phyloP scores from a whole-genome alignment of 768 basidiomycete genomes.

The Psilocybe cubensis region DNA sequence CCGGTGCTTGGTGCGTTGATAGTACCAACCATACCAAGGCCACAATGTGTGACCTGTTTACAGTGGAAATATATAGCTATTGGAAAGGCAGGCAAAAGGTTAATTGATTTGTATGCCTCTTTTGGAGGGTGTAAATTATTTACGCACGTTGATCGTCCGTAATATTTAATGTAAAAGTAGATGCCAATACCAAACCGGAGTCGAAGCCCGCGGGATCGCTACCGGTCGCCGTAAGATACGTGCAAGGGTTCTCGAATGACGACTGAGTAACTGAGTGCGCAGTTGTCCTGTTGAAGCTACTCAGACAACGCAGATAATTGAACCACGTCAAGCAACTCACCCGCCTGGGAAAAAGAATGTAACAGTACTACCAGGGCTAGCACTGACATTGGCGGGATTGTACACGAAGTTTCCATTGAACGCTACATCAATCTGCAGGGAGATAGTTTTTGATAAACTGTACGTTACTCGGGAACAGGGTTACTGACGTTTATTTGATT shows the following conservation, averaged over 20 bases:
- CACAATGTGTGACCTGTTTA: slow-evolving; percentile 52
- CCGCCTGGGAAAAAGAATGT: slow-evolving; percentile 54
- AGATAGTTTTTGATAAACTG: background rate
- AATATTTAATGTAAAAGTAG: slow-evolving; percentile 51
- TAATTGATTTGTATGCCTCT: background rate
- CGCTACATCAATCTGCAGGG: slow-evolving; percentile 47
- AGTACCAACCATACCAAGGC: slow-evolving; percentile 50
- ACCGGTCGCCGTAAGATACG: slow-evolving; percentile 42
- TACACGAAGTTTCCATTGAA: slow-evolving; percentile 41
- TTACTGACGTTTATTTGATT: slow-evolving; percentile 39
- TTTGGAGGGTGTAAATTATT: background rate
- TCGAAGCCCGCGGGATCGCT: slow-evolving; percentile 51
- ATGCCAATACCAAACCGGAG: slow-evolving; percentile 45
- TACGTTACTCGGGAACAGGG: background rate
- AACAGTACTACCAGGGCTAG: slow-evolving; percentile 51
- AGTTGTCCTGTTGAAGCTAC: background rate
- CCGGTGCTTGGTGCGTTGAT: slow-evolving; percentile 54
- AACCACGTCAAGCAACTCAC: slow-evolving; percentile 35
- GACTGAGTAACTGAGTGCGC: slow-evolving; percentile 63
- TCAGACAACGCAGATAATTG: background rate
- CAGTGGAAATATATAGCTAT: slow-evolving; percentile 65
- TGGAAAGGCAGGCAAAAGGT: background rate
- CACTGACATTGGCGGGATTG: slow-evolving; percentile 48
- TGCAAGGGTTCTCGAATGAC: slow-evolving; percentile 56
- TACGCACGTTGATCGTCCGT: slow-evolving; percentile 48